Conservation (phyloP, 768 basidiomycete species). For the Saitozyma podzolica region DNA sequence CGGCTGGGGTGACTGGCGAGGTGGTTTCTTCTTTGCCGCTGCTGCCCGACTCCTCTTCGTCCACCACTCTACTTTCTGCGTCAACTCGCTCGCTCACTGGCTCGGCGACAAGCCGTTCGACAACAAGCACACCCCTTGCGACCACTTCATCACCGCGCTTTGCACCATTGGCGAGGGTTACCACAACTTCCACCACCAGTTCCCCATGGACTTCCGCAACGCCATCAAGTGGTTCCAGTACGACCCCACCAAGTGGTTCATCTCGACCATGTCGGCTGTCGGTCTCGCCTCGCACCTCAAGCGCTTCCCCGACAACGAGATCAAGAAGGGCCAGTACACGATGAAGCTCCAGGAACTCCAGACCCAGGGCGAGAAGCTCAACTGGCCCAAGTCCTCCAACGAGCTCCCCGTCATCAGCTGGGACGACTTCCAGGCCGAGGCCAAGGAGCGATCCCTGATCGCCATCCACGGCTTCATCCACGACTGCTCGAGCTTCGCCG, state of each 20-base stretch:
- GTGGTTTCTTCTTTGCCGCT: constrained; percentile 84
- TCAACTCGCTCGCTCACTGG: constrained; percentile 96
- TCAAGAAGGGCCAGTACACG: constrained; percentile 85
- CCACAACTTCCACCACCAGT: constrained; percentile 98
- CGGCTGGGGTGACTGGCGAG: constrained; percentile 79
- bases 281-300: constrained; percentile 80
- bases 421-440: constrained; percentile 83
- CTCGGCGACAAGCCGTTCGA: constrained; percentile 90
- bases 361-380: constrained; percentile 70
- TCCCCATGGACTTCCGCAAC: constrained; percentile 96
- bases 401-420: constrained; percentile 80
- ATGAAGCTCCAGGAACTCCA: constrained; percentile 89
- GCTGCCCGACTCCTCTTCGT: constrained; percentile 77
- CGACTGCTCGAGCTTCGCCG: constrained; percentile 77
- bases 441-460: constrained; percentile 74
- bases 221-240: constrained; percentile 94
- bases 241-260: constrained; percentile 92
- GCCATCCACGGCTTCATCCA: constrained; percentile 91
- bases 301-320: constrained; percentile 84
- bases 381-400: constrained; percentile 74
- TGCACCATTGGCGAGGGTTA: constrained; percentile 94
- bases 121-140: constrained; percentile 89
- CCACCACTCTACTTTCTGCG: constrained; percentile 94
- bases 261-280: constrained; percentile 62
- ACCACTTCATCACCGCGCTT: constrained; percentile 84